phyloP scores from a whole-genome alignment of 768 basidiomycete species.

The Leccinum imitatum region DNA sequence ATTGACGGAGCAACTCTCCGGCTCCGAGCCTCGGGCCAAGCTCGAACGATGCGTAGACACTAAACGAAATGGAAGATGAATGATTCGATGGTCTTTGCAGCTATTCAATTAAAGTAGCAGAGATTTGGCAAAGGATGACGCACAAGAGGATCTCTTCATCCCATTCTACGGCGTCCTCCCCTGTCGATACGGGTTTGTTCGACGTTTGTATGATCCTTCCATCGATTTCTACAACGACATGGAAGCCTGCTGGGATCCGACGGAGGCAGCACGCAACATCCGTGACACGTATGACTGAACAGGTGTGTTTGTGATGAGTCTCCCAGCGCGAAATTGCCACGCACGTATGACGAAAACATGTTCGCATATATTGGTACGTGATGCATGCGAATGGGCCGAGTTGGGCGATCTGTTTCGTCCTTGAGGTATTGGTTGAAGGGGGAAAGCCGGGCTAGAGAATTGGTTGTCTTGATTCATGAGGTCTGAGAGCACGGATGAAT shows the following conservation, averaged over 20 bases:
- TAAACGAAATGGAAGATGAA: background rate
- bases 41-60: background rate
- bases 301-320: background rate
- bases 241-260: background rate
- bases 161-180: background rate
- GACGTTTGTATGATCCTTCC: background rate
- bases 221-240: background rate
- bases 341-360: background rate
- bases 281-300: background rate
- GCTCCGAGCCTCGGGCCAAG: background rate
- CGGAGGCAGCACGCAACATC: background rate
- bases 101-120: background rate
- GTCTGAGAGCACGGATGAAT: too few species aligned
- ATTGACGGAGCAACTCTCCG: background rate
- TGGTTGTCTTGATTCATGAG: background rate
- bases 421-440: too few species aligned
- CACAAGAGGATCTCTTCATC: background rate
- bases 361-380: background rate
- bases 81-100: background rate
- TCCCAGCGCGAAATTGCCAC: background rate
- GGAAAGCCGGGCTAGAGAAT: background rate
- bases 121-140: background rate
- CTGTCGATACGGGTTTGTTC: background rate
- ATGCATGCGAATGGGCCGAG: background rate
- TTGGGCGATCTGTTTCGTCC: background rate